Evolutionary conservation across 495 filamentous ascomycete species (phyloP).

Genomic region (Penicillium angulare): DNA sequence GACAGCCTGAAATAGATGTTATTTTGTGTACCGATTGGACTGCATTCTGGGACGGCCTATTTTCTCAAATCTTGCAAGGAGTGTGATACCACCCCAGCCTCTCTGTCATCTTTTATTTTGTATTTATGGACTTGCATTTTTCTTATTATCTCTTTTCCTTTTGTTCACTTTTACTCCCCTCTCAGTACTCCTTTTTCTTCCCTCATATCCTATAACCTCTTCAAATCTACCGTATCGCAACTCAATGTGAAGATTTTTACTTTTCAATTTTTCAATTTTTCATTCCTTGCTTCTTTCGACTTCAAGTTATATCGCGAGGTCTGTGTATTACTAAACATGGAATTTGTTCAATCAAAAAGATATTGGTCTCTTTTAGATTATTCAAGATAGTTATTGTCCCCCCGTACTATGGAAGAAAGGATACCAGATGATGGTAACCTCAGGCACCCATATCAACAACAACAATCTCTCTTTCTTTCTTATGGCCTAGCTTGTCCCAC

Average conservation of each 20-base stretch:
- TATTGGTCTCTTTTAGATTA: background rate
- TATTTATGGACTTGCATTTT: constrained; percentile 40
- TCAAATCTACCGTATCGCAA: constrained; percentile 18
- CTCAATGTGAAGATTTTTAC: constrained; percentile 16
- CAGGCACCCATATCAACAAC: too few species aligned
- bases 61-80: constrained; percentile 16
- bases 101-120: constrained; percentile 35
- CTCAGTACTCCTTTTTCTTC: constrained; percentile 18
- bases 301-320: too few species aligned
- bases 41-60: constrained; percentile 18
- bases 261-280: constrained; percentile 3
- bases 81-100: constrained; percentile 32
- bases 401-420: background rate
- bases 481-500: too few species aligned
- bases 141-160: constrained; percentile 21
- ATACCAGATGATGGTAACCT: too few species aligned
- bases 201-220: constrained; percentile 16
- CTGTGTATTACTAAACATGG: too few species aligned
- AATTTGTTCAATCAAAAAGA: too few species aligned
- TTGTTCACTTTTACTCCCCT: constrained; percentile 18
- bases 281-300: too few species aligned
- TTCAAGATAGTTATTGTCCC: too few species aligned
- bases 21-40: constrained; percentile 18
- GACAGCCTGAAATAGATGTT: constrained; percentile 16
- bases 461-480: too few species aligned